Evolutionary conservation across 2,329 filamentous ascomycete genomes (phyloP), one percentile per base, ranked within the genome.

Genomic region (Epichloe gansuensis): DNA sequence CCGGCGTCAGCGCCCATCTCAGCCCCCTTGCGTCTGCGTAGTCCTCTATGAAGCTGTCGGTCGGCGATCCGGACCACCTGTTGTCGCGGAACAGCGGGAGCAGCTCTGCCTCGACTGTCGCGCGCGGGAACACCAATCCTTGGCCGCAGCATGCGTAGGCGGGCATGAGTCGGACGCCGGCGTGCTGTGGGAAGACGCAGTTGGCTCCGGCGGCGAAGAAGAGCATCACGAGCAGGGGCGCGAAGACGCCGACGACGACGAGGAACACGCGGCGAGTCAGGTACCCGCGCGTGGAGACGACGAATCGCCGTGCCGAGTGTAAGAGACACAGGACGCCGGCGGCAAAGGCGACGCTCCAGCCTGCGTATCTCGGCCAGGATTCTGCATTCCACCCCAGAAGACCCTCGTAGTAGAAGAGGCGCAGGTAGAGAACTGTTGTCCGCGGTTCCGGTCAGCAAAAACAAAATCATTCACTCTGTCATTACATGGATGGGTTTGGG

Each of bases 11-110:
- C 7, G 42, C 55, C 48, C 48, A 56, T 9, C 55, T 47, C 39
- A 53, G 15, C 9, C 35, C 45, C 23, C n/a, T 53, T 8, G 31
- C 43, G 21, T 49, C 47, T 3, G 55, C 55, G 25, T 50, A 34
- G 25, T 46, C 47, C 47, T 56, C 52, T 2, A 56, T 56, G 44
- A 56, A 55, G 48, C 52, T 54, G 39, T 56, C 53, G 3, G 48
- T 52, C 3, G 52, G 42, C 8, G 37, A 23, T 15, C 44, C 35
- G 31, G 46, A 50, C 52, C 45, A 54, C 28, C 50, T 45, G 11
- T 48, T 48, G 5, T 31, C 41, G 12, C 47, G 28, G 38, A 55
- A 51, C 12, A 42, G 37, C 11, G 47, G 52, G 6, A 54, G 50
- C 3, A 56, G 31, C 38, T 52, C 17, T 12, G 47, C 13, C 11